These are phyloP conservation scores for Pythium apleroticum DNA, from an alignment of 352 stramenopile genomes.

Conservation along the genomic window DNA sequence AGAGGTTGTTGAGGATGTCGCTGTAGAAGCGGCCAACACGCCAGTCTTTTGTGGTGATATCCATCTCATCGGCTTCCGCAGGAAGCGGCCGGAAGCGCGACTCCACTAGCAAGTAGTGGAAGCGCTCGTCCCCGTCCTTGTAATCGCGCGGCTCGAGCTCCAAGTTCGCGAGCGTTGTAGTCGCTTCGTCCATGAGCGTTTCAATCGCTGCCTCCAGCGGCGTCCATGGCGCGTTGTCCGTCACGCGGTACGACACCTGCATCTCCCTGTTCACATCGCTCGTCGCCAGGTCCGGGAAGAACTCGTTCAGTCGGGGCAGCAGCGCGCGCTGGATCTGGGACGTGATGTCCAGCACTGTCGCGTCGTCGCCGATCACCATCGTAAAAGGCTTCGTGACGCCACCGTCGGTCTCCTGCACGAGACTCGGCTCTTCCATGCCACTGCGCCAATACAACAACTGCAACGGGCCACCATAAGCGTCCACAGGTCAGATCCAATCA, in stretches of 20 bases:
- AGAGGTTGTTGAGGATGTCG: constrained; percentile 55
- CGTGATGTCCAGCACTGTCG: constrained; percentile 44
- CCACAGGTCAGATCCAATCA: not conserved
- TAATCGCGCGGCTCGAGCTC: constrained; percentile 59
- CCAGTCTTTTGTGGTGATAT: constrained; percentile 34
- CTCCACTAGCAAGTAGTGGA: constrained; percentile 70
- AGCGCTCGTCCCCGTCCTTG: constrained; percentile 51
- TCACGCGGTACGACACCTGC: constrained; percentile 51
- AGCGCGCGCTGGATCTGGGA: constrained; percentile 42
- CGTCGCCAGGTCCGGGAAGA: constrained; percentile 40
- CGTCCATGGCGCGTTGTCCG: constrained; percentile 42
- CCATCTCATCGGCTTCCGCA: constrained; percentile 7
- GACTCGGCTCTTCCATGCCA: constrained; percentile 31
- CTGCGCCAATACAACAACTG: constrained; percentile 46
- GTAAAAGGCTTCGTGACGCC: constrained; percentile 35
- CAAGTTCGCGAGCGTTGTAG: constrained; percentile 41
- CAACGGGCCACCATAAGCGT: no score
- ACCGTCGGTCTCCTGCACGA: constrained; percentile 35
- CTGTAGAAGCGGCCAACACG: constrained; percentile 60
- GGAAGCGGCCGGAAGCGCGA: constrained; percentile 28
- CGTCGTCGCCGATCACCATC: constrained; percentile 38
- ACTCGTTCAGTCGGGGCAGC: constrained; percentile 30
- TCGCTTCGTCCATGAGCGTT: constrained; percentile 13
- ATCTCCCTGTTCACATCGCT: constrained; percentile 33
- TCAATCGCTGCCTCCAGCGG: constrained; percentile 34